phyloP scores from a whole-genome alignment of 2,329 filamentous ascomycete species.

The Trichoderma sp. region DNA sequence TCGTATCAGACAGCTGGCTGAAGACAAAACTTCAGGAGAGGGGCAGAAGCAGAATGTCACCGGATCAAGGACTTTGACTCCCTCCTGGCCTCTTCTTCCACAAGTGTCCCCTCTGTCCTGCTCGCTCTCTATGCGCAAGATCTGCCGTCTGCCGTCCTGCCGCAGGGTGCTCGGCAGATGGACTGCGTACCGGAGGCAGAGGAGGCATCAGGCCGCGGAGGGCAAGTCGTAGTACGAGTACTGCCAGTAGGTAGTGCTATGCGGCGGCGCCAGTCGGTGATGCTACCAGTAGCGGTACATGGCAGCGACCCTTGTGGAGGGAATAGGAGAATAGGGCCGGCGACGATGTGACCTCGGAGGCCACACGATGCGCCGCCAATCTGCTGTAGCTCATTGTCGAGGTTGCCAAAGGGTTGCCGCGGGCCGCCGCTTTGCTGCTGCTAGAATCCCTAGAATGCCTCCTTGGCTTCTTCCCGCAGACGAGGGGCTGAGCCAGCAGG shows the following conservation, averaged over 20 bases:
- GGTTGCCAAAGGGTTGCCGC: conserved; percentile 22
- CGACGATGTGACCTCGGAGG: conserved; percentile 25
- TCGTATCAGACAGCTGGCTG: not conserved
- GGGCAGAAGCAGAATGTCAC: too few species aligned
- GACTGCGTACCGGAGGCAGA: conserved; percentile 22
- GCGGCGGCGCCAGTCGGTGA: not conserved
- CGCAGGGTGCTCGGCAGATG: conserved; percentile 27
- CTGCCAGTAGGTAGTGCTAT: not conserved
- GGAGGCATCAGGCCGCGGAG: conserved; percentile 17
- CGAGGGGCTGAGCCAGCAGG: conserved; percentile 6
- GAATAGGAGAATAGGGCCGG: conserved; percentile 22
- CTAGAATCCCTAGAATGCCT: conserved; percentile 1
- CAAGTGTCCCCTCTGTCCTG: too few species aligned
- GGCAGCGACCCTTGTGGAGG: conserved; percentile 5
- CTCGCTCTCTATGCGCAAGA: conserved; percentile 3
- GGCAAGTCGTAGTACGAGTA: not conserved
- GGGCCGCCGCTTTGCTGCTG: conserved; percentile 25
- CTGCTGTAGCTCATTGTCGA: conserved; percentile 8
- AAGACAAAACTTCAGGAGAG: not conserved
- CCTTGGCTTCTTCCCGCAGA: conserved; percentile 18
- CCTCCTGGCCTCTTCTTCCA: not conserved
- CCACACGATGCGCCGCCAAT: conserved; percentile 21
- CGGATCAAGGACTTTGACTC: too few species aligned
- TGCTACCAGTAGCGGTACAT: not conserved
- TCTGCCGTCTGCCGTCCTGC: conserved; percentile 15